A percentile compares a stretch with the other conserved stretches of the same genome.
Evolutionary conservation across 2,329 filamentous ascomycete genomes (phyloP).

Genomic region (Laburnicola sp.): DNA sequence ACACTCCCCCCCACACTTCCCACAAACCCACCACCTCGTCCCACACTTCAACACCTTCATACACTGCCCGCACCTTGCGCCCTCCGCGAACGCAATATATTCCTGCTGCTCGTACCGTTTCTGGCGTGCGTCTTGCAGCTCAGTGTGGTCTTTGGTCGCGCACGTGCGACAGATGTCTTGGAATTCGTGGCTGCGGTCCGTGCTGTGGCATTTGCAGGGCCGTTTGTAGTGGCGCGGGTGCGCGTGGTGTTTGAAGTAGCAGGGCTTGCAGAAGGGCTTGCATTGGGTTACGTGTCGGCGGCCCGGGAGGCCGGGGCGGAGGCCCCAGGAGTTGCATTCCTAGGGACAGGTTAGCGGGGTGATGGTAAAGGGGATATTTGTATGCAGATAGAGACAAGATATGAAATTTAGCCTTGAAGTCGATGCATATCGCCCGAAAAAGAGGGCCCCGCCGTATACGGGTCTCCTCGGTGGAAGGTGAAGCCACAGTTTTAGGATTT

Average conservation of each 20-base stretch:
- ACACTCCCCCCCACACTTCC: slow-evolving; percentile 22
- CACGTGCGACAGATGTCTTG: slow-evolving; percentile 19
- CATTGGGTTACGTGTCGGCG: slow-evolving; percentile 18
- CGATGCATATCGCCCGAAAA: too few relatives aligned
- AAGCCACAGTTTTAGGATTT: too few relatives aligned
- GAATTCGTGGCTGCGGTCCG: slow-evolving; percentile 8
- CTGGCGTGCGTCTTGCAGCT: slow-evolving; percentile 10
- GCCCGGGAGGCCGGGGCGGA: slow-evolving; percentile 14
- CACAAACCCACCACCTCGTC: slow-evolving; percentile 24
- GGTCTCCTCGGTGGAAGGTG: too few relatives aligned
- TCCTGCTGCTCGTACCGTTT: slow-evolving; percentile 19
- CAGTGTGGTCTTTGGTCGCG: neutral
- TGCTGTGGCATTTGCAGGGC: slow-evolving; percentile 14
- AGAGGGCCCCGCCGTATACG: too few relatives aligned
- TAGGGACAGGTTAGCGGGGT: too few relatives aligned
- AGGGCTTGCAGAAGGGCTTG: slow-evolving; percentile 19
- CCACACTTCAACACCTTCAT: slow-evolving; percentile 16
- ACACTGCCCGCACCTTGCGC: slow-evolving; percentile 16
- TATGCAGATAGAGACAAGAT: too few relatives aligned
- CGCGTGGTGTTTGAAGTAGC: slow-evolving; percentile 17
- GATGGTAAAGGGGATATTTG: too few relatives aligned
- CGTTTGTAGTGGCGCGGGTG: slow-evolving; percentile 6
- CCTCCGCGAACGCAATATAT: slow-evolving; percentile 14
- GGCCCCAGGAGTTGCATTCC: neutral
- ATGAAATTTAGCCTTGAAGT: too few relatives aligned